A percentile compares a stretch with the other conserved stretches of the same genome.
phyloP scores from a whole-genome alignment of 2,329 filamentous ascomycete species.

The Arthrinium phaeospermum region DNA sequence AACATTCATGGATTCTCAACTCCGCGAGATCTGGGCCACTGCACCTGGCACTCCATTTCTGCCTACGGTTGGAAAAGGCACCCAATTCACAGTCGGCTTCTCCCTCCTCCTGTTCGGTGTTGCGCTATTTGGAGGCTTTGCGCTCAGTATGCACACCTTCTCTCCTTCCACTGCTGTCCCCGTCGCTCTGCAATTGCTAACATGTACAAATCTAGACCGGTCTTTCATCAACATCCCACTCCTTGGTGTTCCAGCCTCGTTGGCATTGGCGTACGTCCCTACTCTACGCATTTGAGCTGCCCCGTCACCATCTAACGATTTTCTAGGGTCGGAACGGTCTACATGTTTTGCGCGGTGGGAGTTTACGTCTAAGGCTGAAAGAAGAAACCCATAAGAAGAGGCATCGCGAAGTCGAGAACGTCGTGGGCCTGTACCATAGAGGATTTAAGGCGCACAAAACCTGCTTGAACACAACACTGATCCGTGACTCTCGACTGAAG shows the following conservation, averaged over 20 bases:
- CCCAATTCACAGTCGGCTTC: slow-evolving; percentile 84
- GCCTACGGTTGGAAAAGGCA: slow-evolving; percentile 79
- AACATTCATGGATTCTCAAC: slow-evolving; percentile 74
- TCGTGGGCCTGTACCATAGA: slow-evolving; percentile 47
- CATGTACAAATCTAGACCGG: slow-evolving; percentile 66
- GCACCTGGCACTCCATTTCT: slow-evolving; percentile 85
- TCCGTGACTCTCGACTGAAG: slow-evolving; percentile 29
- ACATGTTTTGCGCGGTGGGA: slow-evolving; percentile 98
- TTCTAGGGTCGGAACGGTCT: slow-evolving; percentile 86
- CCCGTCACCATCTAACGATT: slow-evolving; percentile 22
- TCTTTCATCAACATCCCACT: slow-evolving; percentile 77
- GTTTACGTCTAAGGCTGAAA: slow-evolving; percentile 80
- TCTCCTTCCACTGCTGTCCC: slow-evolving; percentile 13
- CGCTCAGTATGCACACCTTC: slow-evolving; percentile 70
- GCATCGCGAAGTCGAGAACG: slow-evolving; percentile 30
- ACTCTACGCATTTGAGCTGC: slow-evolving; percentile 13
- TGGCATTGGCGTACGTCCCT: slow-evolving; percentile 81
- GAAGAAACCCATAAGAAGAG: slow-evolving; percentile 50
- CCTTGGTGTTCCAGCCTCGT: slow-evolving; percentile 83
- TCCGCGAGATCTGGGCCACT: slow-evolving; percentile 92
- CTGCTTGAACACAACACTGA: slow-evolving; percentile 29
- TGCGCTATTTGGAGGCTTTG: slow-evolving; percentile 78
- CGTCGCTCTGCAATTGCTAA: slow-evolving; percentile 23
- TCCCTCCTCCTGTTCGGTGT: slow-evolving; percentile 75
- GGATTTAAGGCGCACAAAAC: slow-evolving; percentile 40